These are phyloP conservation scores for Ophiostoma populinum DNA, from an alignment of 2,329 filamentous ascomycete genomes.

Conservation along the genomic window DNA sequence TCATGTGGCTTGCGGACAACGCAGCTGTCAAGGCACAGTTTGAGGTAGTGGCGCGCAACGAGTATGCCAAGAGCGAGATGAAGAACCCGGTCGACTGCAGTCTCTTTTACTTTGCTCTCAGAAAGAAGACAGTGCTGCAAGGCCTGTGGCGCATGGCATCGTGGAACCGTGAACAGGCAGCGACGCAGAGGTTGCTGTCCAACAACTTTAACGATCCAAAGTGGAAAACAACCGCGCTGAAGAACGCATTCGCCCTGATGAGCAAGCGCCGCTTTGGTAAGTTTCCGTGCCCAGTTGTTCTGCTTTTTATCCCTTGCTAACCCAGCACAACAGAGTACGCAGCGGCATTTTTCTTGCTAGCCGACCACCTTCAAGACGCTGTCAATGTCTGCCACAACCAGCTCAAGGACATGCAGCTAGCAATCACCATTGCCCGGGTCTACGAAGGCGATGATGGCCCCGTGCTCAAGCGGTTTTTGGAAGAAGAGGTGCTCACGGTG, in stretches of 20 bases:
- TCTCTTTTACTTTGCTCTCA: constrained; percentile 77
- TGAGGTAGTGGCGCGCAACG: constrained; percentile 77
- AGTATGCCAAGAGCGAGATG: constrained; percentile 75
- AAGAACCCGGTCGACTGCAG: constrained; percentile 86
- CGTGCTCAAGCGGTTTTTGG: constrained; percentile 54
- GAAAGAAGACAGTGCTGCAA: constrained; percentile 78
- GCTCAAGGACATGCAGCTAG: constrained; percentile 74
- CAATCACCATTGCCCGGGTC: constrained; percentile 70
- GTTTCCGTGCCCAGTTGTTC: neutral
- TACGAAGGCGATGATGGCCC: constrained; percentile 75
- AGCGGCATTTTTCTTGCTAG: constrained; percentile 86
- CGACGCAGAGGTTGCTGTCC: constrained; percentile 63
- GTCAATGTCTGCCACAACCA: constrained; percentile 76
- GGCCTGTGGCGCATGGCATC: constrained; percentile 89
- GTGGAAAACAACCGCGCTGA: constrained; percentile 78
- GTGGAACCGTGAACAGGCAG: constrained; percentile 71
- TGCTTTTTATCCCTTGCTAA: neutral
- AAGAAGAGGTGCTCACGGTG: constrained; percentile 60
- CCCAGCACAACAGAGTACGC: constrained; percentile 63
- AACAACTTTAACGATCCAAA: constrained; percentile 80
- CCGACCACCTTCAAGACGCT: constrained; percentile 68
- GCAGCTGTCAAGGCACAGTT: constrained; percentile 62
- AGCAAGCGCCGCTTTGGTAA: constrained; percentile 73
- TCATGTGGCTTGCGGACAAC: constrained; percentile 81
- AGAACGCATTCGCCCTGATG: constrained; percentile 91